phyloP scores from a whole-genome alignment of 2,329 filamentous ascomycete species.

The Exserohilum turcica region DNA sequence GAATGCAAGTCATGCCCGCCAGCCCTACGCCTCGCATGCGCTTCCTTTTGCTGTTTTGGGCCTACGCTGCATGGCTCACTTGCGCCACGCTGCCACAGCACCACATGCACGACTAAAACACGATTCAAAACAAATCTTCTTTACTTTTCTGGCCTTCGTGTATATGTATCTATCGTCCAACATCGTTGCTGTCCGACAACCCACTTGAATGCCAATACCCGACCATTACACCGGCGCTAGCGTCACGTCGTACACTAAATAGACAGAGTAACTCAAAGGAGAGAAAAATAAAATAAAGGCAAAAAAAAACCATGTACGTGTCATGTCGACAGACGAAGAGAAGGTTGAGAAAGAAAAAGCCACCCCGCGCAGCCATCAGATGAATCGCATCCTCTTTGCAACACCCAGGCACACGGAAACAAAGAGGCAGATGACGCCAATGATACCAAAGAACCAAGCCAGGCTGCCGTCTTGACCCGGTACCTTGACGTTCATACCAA shows the following conservation, averaged over 20 bases:
- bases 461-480: slow-evolving; percentile 62
- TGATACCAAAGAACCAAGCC: slow-evolving; percentile 65
- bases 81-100: no score
- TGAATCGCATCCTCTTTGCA: slow-evolving; percentile 52
- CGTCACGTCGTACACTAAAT: slow-evolving; percentile 6
- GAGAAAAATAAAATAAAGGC: slow-evolving; percentile 1
- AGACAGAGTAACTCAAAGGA: neutral
- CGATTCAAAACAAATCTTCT: neutral
- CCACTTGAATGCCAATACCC: slow-evolving; percentile 1
- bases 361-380: slow-evolving; percentile 29
- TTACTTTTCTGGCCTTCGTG: slow-evolving; percentile 9
- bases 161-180: slow-evolving; percentile 12
- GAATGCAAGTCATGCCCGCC: neutral
- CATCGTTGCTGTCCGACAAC: slow-evolving; percentile 7
- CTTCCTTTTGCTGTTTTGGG: neutral
- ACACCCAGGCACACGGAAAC: slow-evolving; percentile 47
- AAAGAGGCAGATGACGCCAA: slow-evolving; percentile 59
- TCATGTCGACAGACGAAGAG: neutral
- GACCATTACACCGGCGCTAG: slow-evolving; percentile 12
- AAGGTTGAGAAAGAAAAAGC: neutral
- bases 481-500: slow-evolving; percentile 84
- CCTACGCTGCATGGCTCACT: no score
- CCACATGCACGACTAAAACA: neutral
- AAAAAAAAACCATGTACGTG: neutral
- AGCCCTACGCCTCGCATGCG: neutral